phyloP scores from a whole-genome alignment of 768 basidiomycete species.

The Lentinula guzmanii region DNA sequence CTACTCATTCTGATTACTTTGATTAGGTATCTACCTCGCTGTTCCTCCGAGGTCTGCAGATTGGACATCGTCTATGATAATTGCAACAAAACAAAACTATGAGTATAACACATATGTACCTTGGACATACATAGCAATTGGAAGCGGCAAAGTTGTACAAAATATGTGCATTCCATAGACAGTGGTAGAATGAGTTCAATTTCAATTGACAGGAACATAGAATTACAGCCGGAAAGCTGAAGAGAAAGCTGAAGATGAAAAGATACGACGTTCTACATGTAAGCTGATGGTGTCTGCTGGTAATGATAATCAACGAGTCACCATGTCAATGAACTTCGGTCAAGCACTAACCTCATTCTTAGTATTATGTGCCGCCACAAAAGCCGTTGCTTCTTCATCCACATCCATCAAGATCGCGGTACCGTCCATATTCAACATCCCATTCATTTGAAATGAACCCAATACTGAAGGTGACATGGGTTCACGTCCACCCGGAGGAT shows the following conservation, averaged over 20 bases:
- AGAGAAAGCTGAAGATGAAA: not conserved
- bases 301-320: not conserved
- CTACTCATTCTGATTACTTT: no score
- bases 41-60: no score
- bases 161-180: not conserved
- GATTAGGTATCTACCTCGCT: no score
- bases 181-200: not conserved
- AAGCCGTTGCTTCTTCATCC: conserved; percentile 15
- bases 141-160: not conserved
- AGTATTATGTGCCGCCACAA: not conserved
- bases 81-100: not conserved
- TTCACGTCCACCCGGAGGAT: conserved; percentile 5
- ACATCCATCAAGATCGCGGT: not conserved
- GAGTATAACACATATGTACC: not conserved
- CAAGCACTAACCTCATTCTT: not conserved
- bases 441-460: not conserved
- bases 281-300: not conserved
- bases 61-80: not conserved
- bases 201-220: not conserved
- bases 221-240: no score
- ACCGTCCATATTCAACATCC: not conserved
- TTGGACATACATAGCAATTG: not conserved
- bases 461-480: conserved; percentile 4
- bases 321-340: not conserved
- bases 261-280: not conserved